Evolutionary conservation across 139 green algal genomes (phyloP), one percentile per base, ranked within the genome.

Genomic region (Gonium pectorale): DNA sequence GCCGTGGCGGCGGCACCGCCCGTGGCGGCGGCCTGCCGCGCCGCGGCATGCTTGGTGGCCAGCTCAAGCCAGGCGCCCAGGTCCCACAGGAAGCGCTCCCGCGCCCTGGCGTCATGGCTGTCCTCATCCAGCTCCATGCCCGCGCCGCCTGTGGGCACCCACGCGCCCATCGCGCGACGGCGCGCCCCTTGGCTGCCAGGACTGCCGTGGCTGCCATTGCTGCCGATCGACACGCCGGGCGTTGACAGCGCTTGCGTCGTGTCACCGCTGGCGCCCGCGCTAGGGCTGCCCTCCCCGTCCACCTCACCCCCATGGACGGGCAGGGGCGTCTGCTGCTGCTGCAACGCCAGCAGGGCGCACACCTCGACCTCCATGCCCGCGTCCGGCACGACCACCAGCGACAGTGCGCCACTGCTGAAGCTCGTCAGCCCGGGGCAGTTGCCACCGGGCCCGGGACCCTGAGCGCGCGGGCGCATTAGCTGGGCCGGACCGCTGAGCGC

Each of bases 281-380:
- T n/a, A n/a, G n/a, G n/a, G n/a, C n/a, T n/a, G n/a, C n/a, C n/a
- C 33, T 5, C 63, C 33, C 27, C 31, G 8, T 43, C 8, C 31
- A 7, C 62, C 62, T 9, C 6, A 3, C 13, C n/a, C n/a, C 9
- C 60, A 13, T 9, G 11, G 33, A 82, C 29, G 0, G 75, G 75
- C 59, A 82, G 59, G 13, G 75, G 75, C 59, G 63, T 59, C 56
- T 82, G 75, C 75, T 82, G 75, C 38, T 82, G 56, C 60, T 82
- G 75, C 75, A 35, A 9, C 19, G 59, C 60, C 60, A 82, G 38
- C 40, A 82, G 75, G 2, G 26, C 75, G 41, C 75, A 59, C 40
- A 82, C 40, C 38, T 82, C 75, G 2, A 41, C 41, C 60, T 82
- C 75, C 40, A 82, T 82, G 0, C 41, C 75, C 29, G 59, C 59